Base-by-base conservation (phyloP, 139 green algal species). In the Micractinium sp. region DNA sequence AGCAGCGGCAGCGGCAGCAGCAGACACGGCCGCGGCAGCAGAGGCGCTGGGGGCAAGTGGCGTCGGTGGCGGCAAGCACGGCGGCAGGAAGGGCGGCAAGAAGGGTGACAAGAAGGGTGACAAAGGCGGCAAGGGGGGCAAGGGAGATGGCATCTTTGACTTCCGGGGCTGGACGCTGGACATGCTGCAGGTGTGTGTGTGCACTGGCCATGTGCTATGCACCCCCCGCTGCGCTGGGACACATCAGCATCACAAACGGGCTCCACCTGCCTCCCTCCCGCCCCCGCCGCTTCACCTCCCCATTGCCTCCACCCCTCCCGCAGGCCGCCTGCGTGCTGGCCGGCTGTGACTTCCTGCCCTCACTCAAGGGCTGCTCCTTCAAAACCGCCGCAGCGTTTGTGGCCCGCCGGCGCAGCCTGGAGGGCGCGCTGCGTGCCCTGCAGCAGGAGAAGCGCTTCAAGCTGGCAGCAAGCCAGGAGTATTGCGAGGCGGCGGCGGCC, bases 281-380 rank as follows among this genome's bases (percentile, higher is more conserved):
- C 3, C 69, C 69, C 15, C 69, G 3, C 69, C 36, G 69, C 69
- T 22, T 71, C 63, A 71, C 20, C 63, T 71, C 20, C 63, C 22
- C 69, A 35, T 13, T 22, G 1, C 15, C 69, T 18, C 69, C 69
- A 2, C 14, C 69, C 27, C 69, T 36, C 0, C n/a, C 19, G 9
- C 61, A 87, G 83, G 83, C 76, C 35, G 61, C 89, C 60, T 90
- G 91, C 69, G 86, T 93, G 41, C 88, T 93, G 67, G 85, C 91
- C 12, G 91, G 89, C 35, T 86, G 89, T 63, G 89, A 92, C 73
- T 92, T 92, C 73, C 85, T 90, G 19, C 60, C 56, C n/a, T 76
- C 33, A 13, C 61, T 92, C 16, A 77, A 80, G 53, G 89, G 89
- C 2, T 76, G 90, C 67, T 81, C 77, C n/a, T 92, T 92, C 85